Percentiles rank a stretch among this genome's conserved stretches.
phyloP scores from a whole-genome alignment of 177 flowering plant genomes.

The Vitis hybrid region DNA sequence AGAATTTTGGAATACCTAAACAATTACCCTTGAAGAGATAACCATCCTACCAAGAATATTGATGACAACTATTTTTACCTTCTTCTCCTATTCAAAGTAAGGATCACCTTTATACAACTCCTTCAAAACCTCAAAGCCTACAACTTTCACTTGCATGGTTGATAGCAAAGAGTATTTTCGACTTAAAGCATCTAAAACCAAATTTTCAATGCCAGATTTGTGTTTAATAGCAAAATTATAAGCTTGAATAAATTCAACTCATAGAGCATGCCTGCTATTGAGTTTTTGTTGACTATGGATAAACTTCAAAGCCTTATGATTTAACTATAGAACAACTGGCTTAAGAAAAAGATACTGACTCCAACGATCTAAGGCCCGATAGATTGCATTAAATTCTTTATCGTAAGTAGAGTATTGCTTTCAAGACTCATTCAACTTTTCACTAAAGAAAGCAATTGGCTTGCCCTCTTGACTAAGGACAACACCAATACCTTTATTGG shows the following conservation, averaged over 20 bases:
- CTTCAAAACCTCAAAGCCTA: conserved; percentile 6
- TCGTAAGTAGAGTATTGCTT: no score
- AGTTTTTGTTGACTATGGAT: conserved; percentile 8
- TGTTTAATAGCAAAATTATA: not conserved
- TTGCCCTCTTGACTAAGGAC: not conserved
- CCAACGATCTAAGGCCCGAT: not conserved
- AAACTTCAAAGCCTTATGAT: conserved; percentile 10
- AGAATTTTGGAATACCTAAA: no score
- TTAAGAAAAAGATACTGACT: not conserved
- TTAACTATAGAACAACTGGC: not conserved
- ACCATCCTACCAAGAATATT: conserved; percentile 5
- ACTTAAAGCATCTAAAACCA: conserved; percentile 7
- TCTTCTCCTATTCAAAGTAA: not conserved
- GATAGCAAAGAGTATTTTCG: conserved; percentile 1
- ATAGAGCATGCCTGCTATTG: not conserved
- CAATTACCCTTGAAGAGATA: no score
- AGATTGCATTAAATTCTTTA: not conserved
- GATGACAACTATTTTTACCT: not conserved
- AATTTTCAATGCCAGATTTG: not conserved
- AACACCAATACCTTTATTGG: no score
- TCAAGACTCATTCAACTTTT: no score
- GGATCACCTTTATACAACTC: conserved; percentile 12
- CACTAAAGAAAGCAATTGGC: no score
- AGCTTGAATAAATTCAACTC: conserved; percentile 5
- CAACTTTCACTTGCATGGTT: not conserved